A percentile compares a stretch with the other conserved stretches of the same genome.
Evolutionary conservation across 2,329 filamentous ascomycete species (phyloP).

Genomic region (Penicillium brevicompactum): DNA sequence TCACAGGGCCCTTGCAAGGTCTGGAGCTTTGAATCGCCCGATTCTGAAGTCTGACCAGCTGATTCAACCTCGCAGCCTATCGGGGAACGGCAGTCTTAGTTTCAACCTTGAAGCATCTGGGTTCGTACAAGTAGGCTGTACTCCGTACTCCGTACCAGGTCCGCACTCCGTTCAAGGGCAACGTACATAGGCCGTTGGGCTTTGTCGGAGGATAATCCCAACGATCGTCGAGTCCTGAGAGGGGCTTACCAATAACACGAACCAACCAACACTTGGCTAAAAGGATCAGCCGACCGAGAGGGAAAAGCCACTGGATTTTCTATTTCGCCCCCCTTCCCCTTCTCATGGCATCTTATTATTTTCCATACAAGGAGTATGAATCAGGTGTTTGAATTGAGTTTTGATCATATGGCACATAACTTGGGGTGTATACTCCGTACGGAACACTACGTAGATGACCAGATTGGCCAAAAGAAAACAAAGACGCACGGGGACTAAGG

Average conservation of each 20-base stretch:
- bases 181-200: not conserved
- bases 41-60: slow-evolving; percentile 12
- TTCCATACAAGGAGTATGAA: no score
- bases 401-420: no score
- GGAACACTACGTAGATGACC: not conserved
- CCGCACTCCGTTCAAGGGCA: no score
- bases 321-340: not conserved
- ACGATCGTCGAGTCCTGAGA: slow-evolving; percentile 12
- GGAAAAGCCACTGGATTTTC: not conserved
- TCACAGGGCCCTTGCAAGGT: slow-evolving; percentile 12
- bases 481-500: slow-evolving; percentile 9
- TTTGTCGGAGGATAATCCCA: slow-evolving; percentile 8
- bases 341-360: not conserved
- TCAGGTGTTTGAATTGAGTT: no score
- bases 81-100: slow-evolving; percentile 16
- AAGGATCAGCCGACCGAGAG: not conserved
- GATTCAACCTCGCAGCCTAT: slow-evolving; percentile 15
- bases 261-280: not conserved
- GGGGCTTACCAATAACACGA: not conserved
- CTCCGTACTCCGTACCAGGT: not conserved
- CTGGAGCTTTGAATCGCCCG: slow-evolving; percentile 6
- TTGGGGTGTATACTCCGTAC: no score
- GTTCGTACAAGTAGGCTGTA: not conserved
- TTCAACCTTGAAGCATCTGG: slow-evolving; percentile 12
- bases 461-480: not conserved